Evolutionary conservation across 257 asterid genomes (phyloP), one percentile per base, ranked within the genome.

Genomic region (Fraxinus anomala): DNA sequence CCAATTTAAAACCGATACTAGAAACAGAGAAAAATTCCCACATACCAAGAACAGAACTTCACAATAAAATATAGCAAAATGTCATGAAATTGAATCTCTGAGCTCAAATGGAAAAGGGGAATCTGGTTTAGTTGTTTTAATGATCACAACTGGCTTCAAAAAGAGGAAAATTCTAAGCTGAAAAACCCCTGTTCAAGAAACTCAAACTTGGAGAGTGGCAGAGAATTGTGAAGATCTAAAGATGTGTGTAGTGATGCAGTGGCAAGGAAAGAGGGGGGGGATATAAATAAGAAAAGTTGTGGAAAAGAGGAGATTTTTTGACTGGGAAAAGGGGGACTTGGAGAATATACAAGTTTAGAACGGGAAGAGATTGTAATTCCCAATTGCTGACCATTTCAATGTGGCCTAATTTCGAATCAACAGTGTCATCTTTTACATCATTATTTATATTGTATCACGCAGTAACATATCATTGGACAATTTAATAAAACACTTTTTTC

Each of bases 331-430:
- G 36, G 72, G 34, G 31, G 31, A 66, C 68, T 76, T 65, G 51
- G 68, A 61, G 51, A 68, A 73, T 47, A 24, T 6, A 40, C 44
- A 77, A 77, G 5, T 70, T 70, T 14, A 36, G 70, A 34, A 73
- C 16, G 16, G 16, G 16, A 40, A 67, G 74, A 78, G 59, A 49
- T 76, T 14, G 6, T 63, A 63, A 24, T 11, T 2, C 67, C 71
- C 56, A 24, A 13, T 26, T 63, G 77, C 49, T 82, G 96, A 87
- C 93, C 82, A 49, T 40, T 87, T 89, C 93, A 87, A 87, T 77
- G 63, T 42, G 74, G 63, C 56, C 54, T 2, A 11, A 36, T n/a
- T 2, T 37, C 12, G 2, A 31, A 31, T 31, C 34, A 31, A 31
- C 0, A 4, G 3, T 31, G 34, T 4, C 34, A 31, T 31, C 5